phyloP scores from a whole-genome alignment of 1,284 basidiomycete species.

The Neonothopanus nambi region DNA sequence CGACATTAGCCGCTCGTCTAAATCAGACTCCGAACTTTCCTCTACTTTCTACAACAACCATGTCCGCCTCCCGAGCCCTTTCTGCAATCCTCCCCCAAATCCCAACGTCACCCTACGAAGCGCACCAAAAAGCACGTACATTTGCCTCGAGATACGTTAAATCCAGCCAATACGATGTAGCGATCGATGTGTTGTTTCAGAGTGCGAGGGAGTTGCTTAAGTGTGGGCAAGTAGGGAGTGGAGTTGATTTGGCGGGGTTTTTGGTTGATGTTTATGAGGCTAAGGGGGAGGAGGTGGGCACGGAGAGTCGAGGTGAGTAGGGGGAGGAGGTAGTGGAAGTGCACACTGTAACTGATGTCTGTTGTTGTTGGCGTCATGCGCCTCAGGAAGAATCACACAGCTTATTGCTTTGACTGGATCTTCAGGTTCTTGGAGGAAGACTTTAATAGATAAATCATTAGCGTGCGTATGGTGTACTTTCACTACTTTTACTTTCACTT shows the following conservation, averaged over 20 bases:
- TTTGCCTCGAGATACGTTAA: constrained; percentile 86
- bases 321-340: constrained; percentile 2
- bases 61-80: constrained; percentile 63
- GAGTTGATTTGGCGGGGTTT: constrained; percentile 78
- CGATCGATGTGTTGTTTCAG: constrained; percentile 88
- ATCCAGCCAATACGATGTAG: constrained; percentile 76
- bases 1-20: too few species aligned
- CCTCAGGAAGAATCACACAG: constrained; percentile 74
- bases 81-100: constrained; percentile 79
- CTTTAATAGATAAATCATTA: constrained; percentile 75
- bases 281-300: constrained; percentile 65
- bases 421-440: constrained; percentile 79
- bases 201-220: constrained; percentile 84
- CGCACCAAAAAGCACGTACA: constrained; percentile 93
- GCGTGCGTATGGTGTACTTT: constrained; percentile 66
- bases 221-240: constrained; percentile 83
- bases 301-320: constrained; percentile 72
- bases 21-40: neutral
- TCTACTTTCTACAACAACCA: neutral
- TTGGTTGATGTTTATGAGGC: constrained; percentile 80
- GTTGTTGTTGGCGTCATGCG: constrained; percentile 4
- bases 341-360: neutral
- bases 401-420: constrained; percentile 77
- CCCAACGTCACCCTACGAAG: constrained; percentile 76
- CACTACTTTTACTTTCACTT: constrained; percentile 11